Evolutionary conservation across 148 eudicot genomes (phyloP).

Genomic region (Amaranthus palmeri): DNA sequence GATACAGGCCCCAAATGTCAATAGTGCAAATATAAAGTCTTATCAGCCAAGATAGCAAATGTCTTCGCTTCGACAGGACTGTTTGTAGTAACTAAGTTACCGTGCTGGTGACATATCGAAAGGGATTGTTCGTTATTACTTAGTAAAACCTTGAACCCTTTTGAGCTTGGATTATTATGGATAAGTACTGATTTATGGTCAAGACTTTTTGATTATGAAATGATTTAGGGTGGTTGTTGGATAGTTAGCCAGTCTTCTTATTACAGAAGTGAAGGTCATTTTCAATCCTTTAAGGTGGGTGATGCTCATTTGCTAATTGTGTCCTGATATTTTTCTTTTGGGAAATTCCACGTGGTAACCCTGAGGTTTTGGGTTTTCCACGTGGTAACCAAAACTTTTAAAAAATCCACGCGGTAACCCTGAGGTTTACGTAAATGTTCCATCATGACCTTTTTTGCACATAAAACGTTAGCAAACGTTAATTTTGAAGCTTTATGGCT

Average conservation of each 20-base stretch:
- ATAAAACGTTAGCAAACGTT: too few relatives aligned
- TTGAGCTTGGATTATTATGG: slow-evolving; percentile 3
- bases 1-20: background rate
- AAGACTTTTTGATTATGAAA: background rate
- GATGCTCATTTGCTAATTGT: background rate
- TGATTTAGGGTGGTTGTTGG: slow-evolving; percentile 11
- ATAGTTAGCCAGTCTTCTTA: slow-evolving; percentile 1
- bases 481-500: too few relatives aligned
- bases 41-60: slow-evolving; percentile 3
- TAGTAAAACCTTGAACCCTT: background rate
- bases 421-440: too few relatives aligned
- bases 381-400: too few relatives aligned
- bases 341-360: too few relatives aligned
- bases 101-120: slow-evolving; percentile 11
- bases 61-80: background rate
- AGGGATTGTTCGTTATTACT: slow-evolving; percentile 9
- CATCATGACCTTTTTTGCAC: too few relatives aligned
- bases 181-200: slow-evolving; percentile 9
- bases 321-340: background rate
- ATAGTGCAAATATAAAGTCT: background rate
- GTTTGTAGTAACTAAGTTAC: slow-evolving; percentile 5
- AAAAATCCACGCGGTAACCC: too few relatives aligned
- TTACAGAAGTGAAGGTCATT: slow-evolving; percentile 9
- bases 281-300: slow-evolving; percentile 4
- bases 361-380: too few relatives aligned